phyloP scores from a whole-genome alignment of 768 basidiomycete species.

The Pisolithus sp. region DNA sequence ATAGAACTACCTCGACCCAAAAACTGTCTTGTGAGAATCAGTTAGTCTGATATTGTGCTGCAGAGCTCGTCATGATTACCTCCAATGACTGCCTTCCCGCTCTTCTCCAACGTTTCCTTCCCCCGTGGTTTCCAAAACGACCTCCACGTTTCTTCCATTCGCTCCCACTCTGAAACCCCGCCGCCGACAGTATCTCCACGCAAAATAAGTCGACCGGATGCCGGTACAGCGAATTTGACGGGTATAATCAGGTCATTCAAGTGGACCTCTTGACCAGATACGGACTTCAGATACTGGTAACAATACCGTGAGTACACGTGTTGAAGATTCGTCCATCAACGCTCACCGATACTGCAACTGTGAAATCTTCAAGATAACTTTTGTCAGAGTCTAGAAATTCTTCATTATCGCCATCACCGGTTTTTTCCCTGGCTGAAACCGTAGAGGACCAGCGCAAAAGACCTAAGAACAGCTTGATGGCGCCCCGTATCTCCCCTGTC shows the following conservation, averaged over 20 bases:
- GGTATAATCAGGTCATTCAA: constrained; percentile 53
- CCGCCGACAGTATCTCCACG: constrained; percentile 42
- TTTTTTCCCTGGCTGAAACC: constrained; percentile 13
- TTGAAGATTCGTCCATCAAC: too few relatives aligned
- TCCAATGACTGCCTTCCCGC: constrained; percentile 55
- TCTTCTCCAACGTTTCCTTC: constrained; percentile 46
- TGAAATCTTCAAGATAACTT: constrained; percentile 81
- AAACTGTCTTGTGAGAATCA: constrained; percentile 50
- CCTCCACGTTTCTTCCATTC: constrained; percentile 60
- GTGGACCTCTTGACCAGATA: constrained; percentile 39
- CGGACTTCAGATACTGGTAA: constrained; percentile 64
- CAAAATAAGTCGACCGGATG: constrained; percentile 53
- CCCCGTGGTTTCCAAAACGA: constrained; percentile 52
- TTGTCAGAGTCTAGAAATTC: constrained; percentile 45
- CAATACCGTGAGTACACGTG: background rate
- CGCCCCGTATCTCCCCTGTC: constrained; percentile 74
- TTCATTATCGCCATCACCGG: constrained; percentile 21
- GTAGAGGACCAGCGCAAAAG: constrained; percentile 49
- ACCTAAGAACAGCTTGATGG: constrained; percentile 71
- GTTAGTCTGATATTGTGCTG: background rate
- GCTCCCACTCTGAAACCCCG: constrained; percentile 50
- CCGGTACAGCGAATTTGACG: constrained; percentile 55
- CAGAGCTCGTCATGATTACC: constrained; percentile 36
- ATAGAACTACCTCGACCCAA: constrained; percentile 66
- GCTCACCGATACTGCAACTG: constrained; percentile 71